Base-by-base conservation (phyloP, 352 stramenopile species). In the Globisporangium canariense region DNA sequence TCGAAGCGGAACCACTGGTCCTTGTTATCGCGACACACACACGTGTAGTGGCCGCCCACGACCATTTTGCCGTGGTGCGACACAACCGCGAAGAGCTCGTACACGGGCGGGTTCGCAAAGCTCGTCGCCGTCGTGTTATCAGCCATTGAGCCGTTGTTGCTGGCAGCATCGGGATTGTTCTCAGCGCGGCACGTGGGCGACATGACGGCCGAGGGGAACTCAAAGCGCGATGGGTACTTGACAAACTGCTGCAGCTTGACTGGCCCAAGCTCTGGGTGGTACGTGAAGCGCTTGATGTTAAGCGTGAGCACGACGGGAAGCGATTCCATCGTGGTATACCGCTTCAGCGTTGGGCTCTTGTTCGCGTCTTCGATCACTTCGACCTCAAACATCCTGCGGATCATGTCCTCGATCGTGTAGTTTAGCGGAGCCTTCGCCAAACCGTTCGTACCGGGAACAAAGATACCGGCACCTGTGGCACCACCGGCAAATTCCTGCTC, bases 1-100 rank as follows among this genome's bases (percentile, higher is more conserved):
- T 94, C 74, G 58, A 86, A 94, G 45, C 78, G 77, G 70, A 90
- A 92, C 86, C 86, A 94, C 71, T 94, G 86, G 62, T 93, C 86
- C 61, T 93, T 94, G 71, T 92, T 92, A 73, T 94, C 86, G 20
- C 84, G 84, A 49, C 86, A 94, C 38, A 93, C 73, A 14, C 81
- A 85, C 46, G 86, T 94, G 70, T 94, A 94, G 70, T 94, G 86
- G 3, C 86, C 86, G 22, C 86, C 86, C 0, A 92, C 79, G 20
- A 92, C 82, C 40, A 87, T 87, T 57, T 91, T 90, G 58, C 86
- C 86, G 14, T 92, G 69, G 54, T 94, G 86, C 14, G 84, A 91
- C 5, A 94, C 84, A 20, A 94, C 86, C 0, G 86, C 85, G 74
- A 93, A 94, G 9, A 94, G 74, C 56, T 93, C 83, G 68, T 94